Percentiles rank a stretch among this genome's conserved stretches.
These are phyloP conservation scores for Saturnispora besseyi DNA, from an alignment of 805 yeast genomes.

Conservation along the genomic window DNA sequence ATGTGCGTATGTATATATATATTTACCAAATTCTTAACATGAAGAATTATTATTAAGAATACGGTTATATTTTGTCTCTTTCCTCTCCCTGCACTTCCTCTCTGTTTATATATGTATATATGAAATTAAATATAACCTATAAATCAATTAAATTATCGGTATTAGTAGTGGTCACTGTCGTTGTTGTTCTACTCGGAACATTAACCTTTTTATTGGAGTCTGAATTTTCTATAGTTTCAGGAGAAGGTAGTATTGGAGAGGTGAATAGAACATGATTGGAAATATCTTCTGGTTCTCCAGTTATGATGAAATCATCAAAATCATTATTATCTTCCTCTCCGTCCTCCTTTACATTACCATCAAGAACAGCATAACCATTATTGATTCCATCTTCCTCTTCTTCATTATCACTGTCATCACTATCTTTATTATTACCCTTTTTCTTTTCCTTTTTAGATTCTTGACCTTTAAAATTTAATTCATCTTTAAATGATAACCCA, in stretches of 20 bases:
- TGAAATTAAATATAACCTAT: not conserved
- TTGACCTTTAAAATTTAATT: not conserved
- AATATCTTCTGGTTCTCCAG: not conserved
- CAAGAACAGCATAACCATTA: not conserved
- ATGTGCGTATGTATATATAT: not conserved
- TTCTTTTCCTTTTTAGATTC: not conserved
- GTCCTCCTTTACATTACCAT: not conserved
- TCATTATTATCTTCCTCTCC: not conserved
- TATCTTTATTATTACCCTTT: not conserved
- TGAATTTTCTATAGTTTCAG: not conserved
- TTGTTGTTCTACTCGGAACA: too few species aligned
- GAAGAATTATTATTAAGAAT: not conserved
- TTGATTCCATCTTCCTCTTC: constrained; percentile 2
- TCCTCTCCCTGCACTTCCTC: not conserved
- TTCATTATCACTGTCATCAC: constrained; percentile 2
- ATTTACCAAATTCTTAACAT: not conserved
- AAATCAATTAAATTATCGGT: constrained; percentile 7
- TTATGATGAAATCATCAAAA: not conserved
- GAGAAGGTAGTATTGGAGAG: too few species aligned
- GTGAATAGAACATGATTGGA: too few species aligned
- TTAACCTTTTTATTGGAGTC: not conserved
- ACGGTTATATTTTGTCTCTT: not conserved
- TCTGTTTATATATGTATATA: not conserved
- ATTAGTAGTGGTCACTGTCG: too few species aligned
- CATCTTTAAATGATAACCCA: not conserved